Percentiles rank a stretch among this genome's conserved stretches.
phyloP scores from a whole-genome alignment of 169 alveolate species.

The Plasmodium knowlesi region DNA sequence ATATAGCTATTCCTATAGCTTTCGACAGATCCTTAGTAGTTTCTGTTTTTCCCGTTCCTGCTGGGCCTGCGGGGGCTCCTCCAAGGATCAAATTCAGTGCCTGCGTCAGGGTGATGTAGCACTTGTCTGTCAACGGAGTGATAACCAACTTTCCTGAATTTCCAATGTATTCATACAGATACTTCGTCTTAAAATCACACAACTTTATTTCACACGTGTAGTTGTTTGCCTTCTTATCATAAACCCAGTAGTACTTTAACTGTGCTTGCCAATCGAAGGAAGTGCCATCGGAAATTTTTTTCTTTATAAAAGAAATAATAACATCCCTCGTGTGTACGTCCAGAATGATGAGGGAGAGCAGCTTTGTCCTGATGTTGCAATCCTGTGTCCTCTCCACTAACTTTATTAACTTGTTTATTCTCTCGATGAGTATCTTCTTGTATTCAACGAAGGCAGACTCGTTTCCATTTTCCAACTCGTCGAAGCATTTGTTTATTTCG shows the following conservation, averaged over 20 bases:
- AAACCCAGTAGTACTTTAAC: conserved; percentile 94
- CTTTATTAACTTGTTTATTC: conserved; percentile 94
- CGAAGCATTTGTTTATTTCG: conserved; percentile 94
- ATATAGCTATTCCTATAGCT: conserved; percentile 95
- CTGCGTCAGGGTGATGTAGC: conserved; percentile 94
- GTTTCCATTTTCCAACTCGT: conserved; percentile 95
- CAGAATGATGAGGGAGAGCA: conserved; percentile 95
- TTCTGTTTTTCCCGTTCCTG: conserved; percentile 99
- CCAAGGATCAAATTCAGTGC: conserved; percentile 95
- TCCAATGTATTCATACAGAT: conserved; percentile 97
- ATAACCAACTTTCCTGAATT: conserved; percentile 95
- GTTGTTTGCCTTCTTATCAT: conserved; percentile 64
- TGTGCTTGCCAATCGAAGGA: conserved; percentile 97
- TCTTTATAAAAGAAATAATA: conserved; percentile 93
- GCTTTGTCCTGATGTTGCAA: conserved; percentile 87
- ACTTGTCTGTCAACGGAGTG: conserved; percentile 97
- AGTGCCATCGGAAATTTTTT: conserved; percentile 89
- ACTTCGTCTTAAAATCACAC: conserved; percentile 94
- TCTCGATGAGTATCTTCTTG: conserved; percentile 88
- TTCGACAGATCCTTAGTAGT: conserved; percentile 97
- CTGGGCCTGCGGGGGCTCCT: conserved; percentile 98
- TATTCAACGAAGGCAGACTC: conserved; percentile 97
- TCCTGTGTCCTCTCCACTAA: conserved; percentile 90
- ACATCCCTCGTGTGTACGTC: conserved; percentile 98
- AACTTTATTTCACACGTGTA: conserved; percentile 92